Conservation (phyloP, 2,329 filamentous ascomycete genomes). For the Claviceps sp. region DNA sequence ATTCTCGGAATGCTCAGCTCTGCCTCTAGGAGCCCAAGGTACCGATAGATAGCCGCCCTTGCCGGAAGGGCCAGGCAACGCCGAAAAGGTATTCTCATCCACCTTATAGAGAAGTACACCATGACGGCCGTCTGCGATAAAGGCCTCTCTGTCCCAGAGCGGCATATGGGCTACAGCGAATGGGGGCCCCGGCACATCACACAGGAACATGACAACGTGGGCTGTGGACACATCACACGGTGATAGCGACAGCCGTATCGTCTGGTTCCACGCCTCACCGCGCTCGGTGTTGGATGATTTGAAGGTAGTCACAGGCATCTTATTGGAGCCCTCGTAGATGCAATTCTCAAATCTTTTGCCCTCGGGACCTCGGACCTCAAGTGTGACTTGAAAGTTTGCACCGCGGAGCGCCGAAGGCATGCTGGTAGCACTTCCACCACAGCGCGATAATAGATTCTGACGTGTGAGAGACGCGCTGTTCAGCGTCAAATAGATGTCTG, state of each 20-base stretch:
- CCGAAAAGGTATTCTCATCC: conserved; percentile 73
- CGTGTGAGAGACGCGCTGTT: conserved; percentile 65
- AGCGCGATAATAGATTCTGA: conserved; percentile 57
- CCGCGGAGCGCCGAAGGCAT: conserved; percentile 49
- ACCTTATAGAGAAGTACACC: conserved; percentile 75
- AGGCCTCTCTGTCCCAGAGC: conserved; percentile 83
- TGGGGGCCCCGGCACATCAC: conserved; percentile 73
- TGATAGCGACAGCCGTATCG: conserved; percentile 65
- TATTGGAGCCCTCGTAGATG: conserved; percentile 77
- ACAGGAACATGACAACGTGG: conserved; percentile 81
- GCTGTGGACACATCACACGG: conserved; percentile 68
- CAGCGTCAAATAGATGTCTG: conserved; percentile 88
- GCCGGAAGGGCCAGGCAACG: conserved; percentile 46
- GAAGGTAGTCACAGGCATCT: conserved; percentile 68
- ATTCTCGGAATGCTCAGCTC: conserved; percentile 56
- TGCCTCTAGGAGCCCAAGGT: conserved; percentile 61
- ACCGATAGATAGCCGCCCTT: conserved; percentile 78
- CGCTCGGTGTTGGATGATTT: conserved; percentile 69
- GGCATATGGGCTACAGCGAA: conserved; percentile 91
- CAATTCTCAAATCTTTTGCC: conserved; percentile 79
- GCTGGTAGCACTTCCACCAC: conserved; percentile 59
- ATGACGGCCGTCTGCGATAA: conserved; percentile 74
- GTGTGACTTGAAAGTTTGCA: conserved; percentile 69
- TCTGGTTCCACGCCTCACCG: conserved; percentile 78
- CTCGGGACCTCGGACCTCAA: conserved; percentile 69